Percentiles rank a stretch among this genome's conserved stretches.
Conservation (phyloP, 2,329 filamentous ascomycete genomes). For the Penicillium sp. region DNA sequence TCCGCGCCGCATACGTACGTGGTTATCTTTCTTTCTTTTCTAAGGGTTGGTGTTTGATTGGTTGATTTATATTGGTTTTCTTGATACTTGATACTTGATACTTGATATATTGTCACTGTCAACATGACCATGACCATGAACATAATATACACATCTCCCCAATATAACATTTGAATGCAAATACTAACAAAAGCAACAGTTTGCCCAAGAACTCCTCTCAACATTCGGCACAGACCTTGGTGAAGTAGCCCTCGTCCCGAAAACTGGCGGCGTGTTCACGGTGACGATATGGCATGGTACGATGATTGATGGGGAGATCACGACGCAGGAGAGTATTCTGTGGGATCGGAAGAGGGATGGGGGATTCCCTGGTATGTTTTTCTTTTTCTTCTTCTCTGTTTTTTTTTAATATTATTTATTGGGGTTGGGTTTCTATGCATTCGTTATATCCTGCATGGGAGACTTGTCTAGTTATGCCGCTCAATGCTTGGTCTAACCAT, state of each 20-base stretch:
- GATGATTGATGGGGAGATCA: slow-evolving; percentile 16
- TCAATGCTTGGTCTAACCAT: neutral
- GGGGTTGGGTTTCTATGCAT: neutral
- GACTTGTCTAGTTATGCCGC: too few relatives aligned
- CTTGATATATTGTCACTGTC: neutral
- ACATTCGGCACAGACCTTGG: slow-evolving; percentile 83
- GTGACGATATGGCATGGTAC: slow-evolving; percentile 59
- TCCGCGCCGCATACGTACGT: slow-evolving; percentile 78
- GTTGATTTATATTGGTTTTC: neutral
- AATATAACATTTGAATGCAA: neutral
- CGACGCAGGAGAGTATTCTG: slow-evolving; percentile 57
- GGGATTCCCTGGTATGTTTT: slow-evolving; percentile 71
- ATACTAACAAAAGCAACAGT: slow-evolving; percentile 53
- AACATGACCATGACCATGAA: neutral
- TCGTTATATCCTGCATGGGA: neutral
- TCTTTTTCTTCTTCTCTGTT: neutral
- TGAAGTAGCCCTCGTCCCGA: slow-evolving; percentile 82
- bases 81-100: neutral
- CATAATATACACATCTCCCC: neutral
- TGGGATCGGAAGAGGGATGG: slow-evolving; percentile 89
- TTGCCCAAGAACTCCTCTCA: slow-evolving; percentile 89
- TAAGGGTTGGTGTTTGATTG: too few relatives aligned
- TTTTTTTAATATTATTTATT: slow-evolving; percentile 1
- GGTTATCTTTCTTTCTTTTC: neutral
- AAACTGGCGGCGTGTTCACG: slow-evolving; percentile 79